Percentiles rank a stretch among this genome's conserved stretches.
These are phyloP conservation scores for Candida sakaeoensis DNA, from an alignment of 805 yeast species.

Conservation along the genomic window DNA sequence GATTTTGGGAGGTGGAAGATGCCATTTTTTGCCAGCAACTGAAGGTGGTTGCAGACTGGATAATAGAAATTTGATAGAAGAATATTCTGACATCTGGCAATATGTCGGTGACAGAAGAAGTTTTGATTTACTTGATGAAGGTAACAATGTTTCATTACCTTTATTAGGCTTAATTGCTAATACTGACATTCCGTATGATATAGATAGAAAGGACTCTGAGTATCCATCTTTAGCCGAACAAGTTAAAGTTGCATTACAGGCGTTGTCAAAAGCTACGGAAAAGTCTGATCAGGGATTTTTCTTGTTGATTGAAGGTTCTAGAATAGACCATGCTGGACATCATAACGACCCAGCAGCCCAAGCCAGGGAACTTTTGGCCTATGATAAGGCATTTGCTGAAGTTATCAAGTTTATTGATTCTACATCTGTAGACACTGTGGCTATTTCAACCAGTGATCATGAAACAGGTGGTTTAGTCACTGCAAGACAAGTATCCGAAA, in stretches of 20 bases:
- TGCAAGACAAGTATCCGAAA: slow-evolving; percentile 66
- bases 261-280: slow-evolving; percentile 62
- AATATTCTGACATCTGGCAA: slow-evolving; percentile 46
- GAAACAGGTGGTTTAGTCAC: slow-evolving; percentile 95
- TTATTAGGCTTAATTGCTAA: slow-evolving; percentile 72
- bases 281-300: slow-evolving; percentile 83
- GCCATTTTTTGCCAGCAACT: slow-evolving; percentile 64
- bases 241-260: slow-evolving; percentile 67
- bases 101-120: slow-evolving; percentile 56
- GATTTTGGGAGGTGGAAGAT: slow-evolving; percentile 88
- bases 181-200: slow-evolving; percentile 77
- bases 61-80: slow-evolving; percentile 60
- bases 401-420: slow-evolving; percentile 67
- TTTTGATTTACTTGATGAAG: slow-evolving; percentile 53
- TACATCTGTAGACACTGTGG: slow-evolving; percentile 70
- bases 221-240: slow-evolving; percentile 81
- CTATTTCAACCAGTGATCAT: slow-evolving; percentile 86
- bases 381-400: slow-evolving; percentile 74
- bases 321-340: slow-evolving; percentile 96
- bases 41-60: slow-evolving; percentile 71
- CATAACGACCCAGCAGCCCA: slow-evolving; percentile 93
- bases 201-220: slow-evolving; percentile 60
- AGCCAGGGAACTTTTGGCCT: slow-evolving; percentile 85
- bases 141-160: slow-evolving; percentile 69
- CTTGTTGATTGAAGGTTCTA: slow-evolving; percentile 82